Evolutionary conservation across 495 filamentous ascomycete genomes (phyloP).

Genomic region (Aspergillus kassunensis): DNA sequence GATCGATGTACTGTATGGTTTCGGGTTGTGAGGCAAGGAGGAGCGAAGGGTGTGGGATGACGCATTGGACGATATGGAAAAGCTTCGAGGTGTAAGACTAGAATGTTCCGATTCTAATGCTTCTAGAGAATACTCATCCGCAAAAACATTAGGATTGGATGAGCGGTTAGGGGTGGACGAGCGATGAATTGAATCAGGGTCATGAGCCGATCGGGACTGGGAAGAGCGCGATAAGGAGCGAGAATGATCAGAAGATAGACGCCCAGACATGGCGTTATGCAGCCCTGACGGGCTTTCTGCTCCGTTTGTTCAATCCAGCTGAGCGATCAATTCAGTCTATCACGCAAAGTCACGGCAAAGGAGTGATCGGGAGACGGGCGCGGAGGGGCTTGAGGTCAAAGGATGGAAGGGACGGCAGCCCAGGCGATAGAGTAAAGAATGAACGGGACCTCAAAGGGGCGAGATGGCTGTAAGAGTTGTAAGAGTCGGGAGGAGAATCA

Average conservation of each 20-base stretch:
- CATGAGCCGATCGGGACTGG: conserved; percentile 24
- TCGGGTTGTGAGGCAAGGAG: conserved; percentile 22
- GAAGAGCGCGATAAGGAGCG: conserved; percentile 40
- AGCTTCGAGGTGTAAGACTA: conserved; percentile 29
- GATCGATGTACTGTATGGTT: conserved; percentile 22
- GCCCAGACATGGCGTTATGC: conserved; percentile 44
- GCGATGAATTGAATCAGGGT: conserved; percentile 33
- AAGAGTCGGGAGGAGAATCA: neutral
- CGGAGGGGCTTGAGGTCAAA: conserved; percentile 9
- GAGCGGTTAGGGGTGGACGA: conserved; percentile 34
- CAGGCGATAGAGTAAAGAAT: neutral
- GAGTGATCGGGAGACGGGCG: conserved; percentile 10
- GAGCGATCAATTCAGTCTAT: conserved; percentile 15
- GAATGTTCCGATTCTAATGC: conserved; percentile 35
- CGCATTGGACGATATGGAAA: conserved; percentile 30
- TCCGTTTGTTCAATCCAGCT: conserved; percentile 20
- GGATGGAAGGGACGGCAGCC: neutral
- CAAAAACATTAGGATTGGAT: conserved; percentile 50
- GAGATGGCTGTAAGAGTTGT: neutral
- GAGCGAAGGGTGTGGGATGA: conserved; percentile 36
- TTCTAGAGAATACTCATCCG: conserved; percentile 51
- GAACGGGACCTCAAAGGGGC: neutral
- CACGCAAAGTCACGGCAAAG: conserved; percentile 10
- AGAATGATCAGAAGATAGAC: conserved; percentile 40
- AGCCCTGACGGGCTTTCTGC: conserved; percentile 45